phyloP scores from a whole-genome alignment of 2,329 filamentous ascomycete species.

The Ilyonectria sp. region DNA sequence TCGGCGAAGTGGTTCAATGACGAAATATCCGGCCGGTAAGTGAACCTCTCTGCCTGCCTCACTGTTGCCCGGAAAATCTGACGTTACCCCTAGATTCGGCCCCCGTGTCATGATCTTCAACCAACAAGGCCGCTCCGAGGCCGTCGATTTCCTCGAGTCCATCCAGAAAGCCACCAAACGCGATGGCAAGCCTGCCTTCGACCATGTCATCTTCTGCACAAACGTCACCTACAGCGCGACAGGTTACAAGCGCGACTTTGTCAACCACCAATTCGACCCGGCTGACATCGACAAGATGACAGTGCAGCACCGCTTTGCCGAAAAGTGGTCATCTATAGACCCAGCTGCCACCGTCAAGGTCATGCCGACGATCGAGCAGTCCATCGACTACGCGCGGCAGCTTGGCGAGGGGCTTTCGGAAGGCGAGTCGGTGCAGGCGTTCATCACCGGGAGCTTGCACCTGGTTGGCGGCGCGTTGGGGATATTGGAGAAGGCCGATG shows the following conservation, averaged over 20 bases:
- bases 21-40: slow-evolving; percentile 57
- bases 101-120: slow-evolving; percentile 85
- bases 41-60: background rate
- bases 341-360: slow-evolving; percentile 62
- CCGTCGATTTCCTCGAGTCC: slow-evolving; percentile 67
- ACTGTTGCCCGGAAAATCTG: background rate
- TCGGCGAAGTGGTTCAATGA: slow-evolving; percentile 86
- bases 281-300: slow-evolving; percentile 66
- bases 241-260: slow-evolving; percentile 70
- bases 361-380: slow-evolving; percentile 69
- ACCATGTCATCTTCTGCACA: slow-evolving; percentile 86
- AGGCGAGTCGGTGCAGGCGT: slow-evolving; percentile 59
- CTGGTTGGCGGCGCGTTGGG: slow-evolving; percentile 70
- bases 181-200: slow-evolving; percentile 64
- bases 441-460: slow-evolving; percentile 76
- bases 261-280: slow-evolving; percentile 69
- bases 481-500: slow-evolving; percentile 64
- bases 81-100: slow-evolving; percentile 48
- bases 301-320: slow-evolving; percentile 67
- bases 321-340: slow-evolving; percentile 65
- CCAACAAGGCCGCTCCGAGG: slow-evolving; percentile 75
- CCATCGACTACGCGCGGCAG: slow-evolving; percentile 63
- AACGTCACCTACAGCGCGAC: slow-evolving; percentile 73
- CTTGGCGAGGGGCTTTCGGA: slow-evolving; percentile 51
- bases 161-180: slow-evolving; percentile 57